Evolutionary conservation across 805 yeast species (phyloP).

Genomic region (Yarrowia yakushimensis): DNA sequence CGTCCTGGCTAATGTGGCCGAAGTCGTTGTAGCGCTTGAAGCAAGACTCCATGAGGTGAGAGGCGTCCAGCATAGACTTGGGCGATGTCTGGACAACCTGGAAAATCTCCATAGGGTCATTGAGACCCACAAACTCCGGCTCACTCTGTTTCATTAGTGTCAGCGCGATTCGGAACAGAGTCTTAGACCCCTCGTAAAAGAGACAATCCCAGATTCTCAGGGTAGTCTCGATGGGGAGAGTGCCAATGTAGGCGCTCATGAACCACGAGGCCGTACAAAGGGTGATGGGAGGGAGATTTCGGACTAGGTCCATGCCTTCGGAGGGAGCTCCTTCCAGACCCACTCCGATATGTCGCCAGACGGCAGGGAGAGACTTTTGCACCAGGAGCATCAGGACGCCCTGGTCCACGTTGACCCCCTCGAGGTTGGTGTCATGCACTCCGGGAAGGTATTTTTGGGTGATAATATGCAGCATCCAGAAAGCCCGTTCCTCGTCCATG

Average conservation of each 20-base stretch:
- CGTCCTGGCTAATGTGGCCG: conserved; percentile 77
- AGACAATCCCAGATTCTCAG: conserved; percentile 92
- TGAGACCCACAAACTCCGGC: conserved; percentile 50
- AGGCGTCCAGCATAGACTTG: conserved; percentile 47
- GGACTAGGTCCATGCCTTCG: conserved; percentile 43
- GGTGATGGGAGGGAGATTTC: conserved; percentile 83
- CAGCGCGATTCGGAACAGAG: conserved; percentile 76
- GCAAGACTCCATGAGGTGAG: conserved; percentile 30
- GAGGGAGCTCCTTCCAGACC: conserved; percentile 41
- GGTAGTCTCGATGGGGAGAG: conserved; percentile 82
- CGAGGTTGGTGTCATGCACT: conserved; percentile 81
- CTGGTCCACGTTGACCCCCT: conserved; percentile 93
- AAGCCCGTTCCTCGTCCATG: conserved; percentile 83
- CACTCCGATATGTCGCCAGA: conserved; percentile 58
- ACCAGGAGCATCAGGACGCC: conserved; percentile 88
- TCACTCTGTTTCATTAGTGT: conserved; percentile 75
- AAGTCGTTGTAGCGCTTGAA: conserved; percentile 39
- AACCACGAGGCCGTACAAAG: conserved; percentile 97
- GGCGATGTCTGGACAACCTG: conserved; percentile 86
- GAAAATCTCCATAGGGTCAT: conserved; percentile 60
- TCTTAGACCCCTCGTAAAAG: conserved; percentile 86
- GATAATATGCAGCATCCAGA: conserved; percentile 93
- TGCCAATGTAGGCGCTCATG: conserved; percentile 93
- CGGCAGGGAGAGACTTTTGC: conserved; percentile 74
- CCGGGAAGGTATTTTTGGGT: conserved; percentile 86